Evolutionary conservation across 345 rosid species (phyloP).

Genomic region (Orychophragmus violaceus): DNA sequence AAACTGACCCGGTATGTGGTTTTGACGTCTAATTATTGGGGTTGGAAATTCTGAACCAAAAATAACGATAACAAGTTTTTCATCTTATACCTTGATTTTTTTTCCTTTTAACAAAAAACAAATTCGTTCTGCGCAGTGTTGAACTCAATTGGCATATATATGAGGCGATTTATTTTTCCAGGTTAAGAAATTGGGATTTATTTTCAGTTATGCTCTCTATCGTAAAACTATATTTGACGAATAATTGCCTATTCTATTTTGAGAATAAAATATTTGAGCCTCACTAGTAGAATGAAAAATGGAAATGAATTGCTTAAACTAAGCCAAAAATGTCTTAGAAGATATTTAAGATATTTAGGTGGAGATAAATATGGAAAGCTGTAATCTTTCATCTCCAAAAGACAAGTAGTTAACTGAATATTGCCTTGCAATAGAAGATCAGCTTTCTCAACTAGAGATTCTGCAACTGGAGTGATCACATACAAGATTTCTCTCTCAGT

Average conservation of each 20-base stretch:
- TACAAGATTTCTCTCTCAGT: slow-evolving; percentile 52
- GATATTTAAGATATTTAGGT: slow-evolving; percentile 38
- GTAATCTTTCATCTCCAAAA: slow-evolving; percentile 80
- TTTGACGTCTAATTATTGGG: slow-evolving; percentile 5
- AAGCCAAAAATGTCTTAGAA: background rate
- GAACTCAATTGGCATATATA: background rate
- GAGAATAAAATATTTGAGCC: too few species aligned
- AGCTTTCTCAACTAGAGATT: slow-evolving; percentile 58
- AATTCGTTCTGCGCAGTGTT: background rate
- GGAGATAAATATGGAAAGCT: slow-evolving; percentile 70
- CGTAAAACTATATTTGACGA: too few species aligned
- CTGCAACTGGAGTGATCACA: slow-evolving; percentile 79
- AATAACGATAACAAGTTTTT: background rate
- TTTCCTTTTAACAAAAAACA: background rate
- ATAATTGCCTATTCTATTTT: too few species aligned
- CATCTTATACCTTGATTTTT: background rate
- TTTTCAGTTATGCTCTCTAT: too few species aligned
- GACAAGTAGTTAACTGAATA: slow-evolving; percentile 71
- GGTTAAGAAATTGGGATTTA: too few species aligned
- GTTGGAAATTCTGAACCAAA: background rate
- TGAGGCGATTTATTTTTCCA: too few species aligned
- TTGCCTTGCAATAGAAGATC: slow-evolving; percentile 74
- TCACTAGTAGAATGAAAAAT: too few species aligned
- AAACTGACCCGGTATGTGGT: background rate
- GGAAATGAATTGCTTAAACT: too few species aligned